Evolutionary conservation across 2,329 filamentous ascomycete species (phyloP), one percentile per base, ranked within the genome.

Genomic region (Colletotrichum siamense): DNA sequence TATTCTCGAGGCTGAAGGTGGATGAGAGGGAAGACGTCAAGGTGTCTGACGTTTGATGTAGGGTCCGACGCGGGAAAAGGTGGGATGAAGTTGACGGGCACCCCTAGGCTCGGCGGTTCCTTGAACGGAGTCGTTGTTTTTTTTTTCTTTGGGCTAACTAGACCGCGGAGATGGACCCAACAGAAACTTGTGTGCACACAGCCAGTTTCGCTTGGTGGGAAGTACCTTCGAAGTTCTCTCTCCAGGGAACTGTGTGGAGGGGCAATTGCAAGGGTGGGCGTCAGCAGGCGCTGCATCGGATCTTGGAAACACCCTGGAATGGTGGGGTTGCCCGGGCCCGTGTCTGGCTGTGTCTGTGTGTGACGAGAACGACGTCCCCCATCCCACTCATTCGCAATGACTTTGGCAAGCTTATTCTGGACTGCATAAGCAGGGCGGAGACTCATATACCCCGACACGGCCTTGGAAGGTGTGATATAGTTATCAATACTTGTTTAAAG

Each of bases 231-330:
- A 64, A 16, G 74, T 76, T 69, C 18, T 9, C 0, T 2, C n/a
- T 16, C 64, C 18, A 18, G 28, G 70, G 30, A 32, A 57, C 39
- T 24, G 36, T 73, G 70, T 76, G 70, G 73, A 73, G 70, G 65
- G 49, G 57, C 49, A 61, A 28, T 68, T 57, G 30, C 34, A 22
- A 55, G 68, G 55, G 67, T 52, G 57, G 73, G 70, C n/a, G 70
- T 76, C 63, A 73, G 73, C 73, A 67, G 73, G 44, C 64, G 70
- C 63, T 44, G 39, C 59, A 57, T 76, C 73, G 57, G 69, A 76
- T 76, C 73, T 76, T 76, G 73, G 73, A 76, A 76, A 73, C 70
- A 65, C 64, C 57, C 64, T 73, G 73, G 73, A 49, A 69, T 76
- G 71, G 73, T 76, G 70, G 73, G 73, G 73, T 73, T 61, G 64